Base-by-base conservation (phyloP, 768 basidiomycete species). In the Galerina marginata region DNA sequence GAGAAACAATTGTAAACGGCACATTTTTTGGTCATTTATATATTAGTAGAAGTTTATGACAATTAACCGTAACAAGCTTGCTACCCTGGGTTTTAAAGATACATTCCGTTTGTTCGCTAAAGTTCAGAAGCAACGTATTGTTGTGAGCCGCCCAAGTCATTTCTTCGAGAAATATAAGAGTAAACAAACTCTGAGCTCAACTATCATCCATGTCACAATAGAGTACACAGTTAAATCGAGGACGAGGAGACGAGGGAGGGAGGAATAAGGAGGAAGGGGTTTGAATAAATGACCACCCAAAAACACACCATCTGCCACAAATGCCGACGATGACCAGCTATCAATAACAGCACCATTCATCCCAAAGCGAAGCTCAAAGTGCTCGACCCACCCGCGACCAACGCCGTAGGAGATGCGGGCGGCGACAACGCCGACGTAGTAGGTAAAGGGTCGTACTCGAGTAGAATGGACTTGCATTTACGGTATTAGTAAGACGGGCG, bases 351-450 rank as follows among this genome's bases (percentile, higher is more conserved):
- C 20, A 20, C 20, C 20, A 20, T 20, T 60, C 43, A 69, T n/a
- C 65, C 68, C 25, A 69, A 59, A 3, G 65, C 68, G 59, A 63
- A 69, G 54, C 64, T 66, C 59, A 67, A 49, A 25, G 65, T 69
- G 38, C 68, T 69, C 45, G 63, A 64, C 44, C 61, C 58, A 52
- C 58, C 46, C 36, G 59, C 57, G 1, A 58, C 51, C 29, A 33
- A 33, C 29, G 29, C 29, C 4, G 29, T 33, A 16, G 54, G 43
- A 15, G 46, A 47, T 25, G 40, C 29, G 14, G 49, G 12, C 9
- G 59, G 43, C 25, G 54, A 47, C 29, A 42, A 50, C 57, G 29
- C 29, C 5, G 52, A 33, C 29, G 53, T 20, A 20, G 20, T 20
- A 20, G 20, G 20, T 20, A 20, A 20, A 20, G 20, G 20, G 20